A percentile compares a stretch with the other conserved stretches of the same genome.
phyloP scores from a whole-genome alignment of 2,329 filamentous ascomycete genomes.

The Cordyceps sp. region DNA sequence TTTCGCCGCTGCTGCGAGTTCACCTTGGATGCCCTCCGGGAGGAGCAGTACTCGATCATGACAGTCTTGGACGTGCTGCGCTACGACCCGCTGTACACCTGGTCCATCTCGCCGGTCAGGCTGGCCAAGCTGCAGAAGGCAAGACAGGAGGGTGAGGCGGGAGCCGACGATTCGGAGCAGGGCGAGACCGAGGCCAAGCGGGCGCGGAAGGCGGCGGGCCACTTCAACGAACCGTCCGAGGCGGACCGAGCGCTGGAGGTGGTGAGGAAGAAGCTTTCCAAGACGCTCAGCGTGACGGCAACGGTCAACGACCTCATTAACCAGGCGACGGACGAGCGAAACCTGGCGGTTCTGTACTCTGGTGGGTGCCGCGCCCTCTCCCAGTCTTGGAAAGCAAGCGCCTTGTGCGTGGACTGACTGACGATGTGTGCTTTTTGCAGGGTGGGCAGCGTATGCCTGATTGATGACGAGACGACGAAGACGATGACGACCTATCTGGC shows the following conservation, averaged over 20 bases:
- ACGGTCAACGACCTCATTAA: conserved; percentile 97
- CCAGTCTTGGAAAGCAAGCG: no score
- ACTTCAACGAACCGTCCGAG: conserved; percentile 47
- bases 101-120: conserved; percentile 66
- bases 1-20: conserved; percentile 98
- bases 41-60: conserved; percentile 95
- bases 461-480: neutral
- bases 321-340: conserved; percentile 82
- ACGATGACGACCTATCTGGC: no score
- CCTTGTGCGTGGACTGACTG: no score
- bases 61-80: conserved; percentile 92
- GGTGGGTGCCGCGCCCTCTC: no score
- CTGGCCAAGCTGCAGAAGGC: conserved; percentile 49
- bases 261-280: conserved; percentile 89
- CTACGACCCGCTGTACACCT: conserved; percentile 95
- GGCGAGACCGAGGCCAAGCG: conserved; percentile 24
- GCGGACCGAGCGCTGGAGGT: conserved; percentile 84
- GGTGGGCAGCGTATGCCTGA: conserved; percentile 30
- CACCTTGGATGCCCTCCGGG: conserved; percentile 82
- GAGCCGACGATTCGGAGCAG: conserved; percentile 18
- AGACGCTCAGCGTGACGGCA: conserved; percentile 82
- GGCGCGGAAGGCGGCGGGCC: conserved; percentile 13
- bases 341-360: conserved; percentile 79
- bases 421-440: conserved; percentile 10
- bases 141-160: conserved; percentile 29